phyloP scores from a whole-genome alignment of 2,329 filamentous ascomycete species.

The Colletotrichum shisoi region DNA sequence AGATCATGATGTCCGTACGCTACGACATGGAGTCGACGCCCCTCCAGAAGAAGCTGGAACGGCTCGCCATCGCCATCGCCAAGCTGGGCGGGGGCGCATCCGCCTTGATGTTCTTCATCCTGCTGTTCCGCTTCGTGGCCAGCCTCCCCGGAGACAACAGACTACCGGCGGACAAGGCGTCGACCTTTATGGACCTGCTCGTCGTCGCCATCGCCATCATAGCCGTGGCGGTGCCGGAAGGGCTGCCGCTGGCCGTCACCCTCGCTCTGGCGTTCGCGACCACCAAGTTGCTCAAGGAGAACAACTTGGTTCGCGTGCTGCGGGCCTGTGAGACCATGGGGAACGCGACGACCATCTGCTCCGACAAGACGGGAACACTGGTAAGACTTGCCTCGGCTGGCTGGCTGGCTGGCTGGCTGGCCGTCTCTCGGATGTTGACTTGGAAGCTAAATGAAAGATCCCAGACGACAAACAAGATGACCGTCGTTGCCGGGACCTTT shows the following conservation, averaged over 20 bases:
- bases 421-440: not conserved
- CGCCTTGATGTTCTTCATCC: constrained; percentile 74
- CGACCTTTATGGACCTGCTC: constrained; percentile 67
- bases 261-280: constrained; percentile 73
- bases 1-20: constrained; percentile 63
- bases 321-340: constrained; percentile 77
- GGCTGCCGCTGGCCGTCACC: constrained; percentile 71
- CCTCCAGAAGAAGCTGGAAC: constrained; percentile 61
- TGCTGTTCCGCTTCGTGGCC: constrained; percentile 79
- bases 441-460: not conserved
- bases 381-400: not conserved
- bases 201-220: constrained; percentile 72
- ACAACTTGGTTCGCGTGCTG: constrained; percentile 74
- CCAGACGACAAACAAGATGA: constrained; percentile 45
- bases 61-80: constrained; percentile 53
- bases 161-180: constrained; percentile 60
- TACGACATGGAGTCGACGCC: constrained; percentile 61
- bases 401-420: no score
- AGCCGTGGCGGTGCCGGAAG: constrained; percentile 72
- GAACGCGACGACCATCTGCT: constrained; percentile 77
- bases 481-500: constrained; percentile 41
- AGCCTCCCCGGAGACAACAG: constrained; percentile 58
- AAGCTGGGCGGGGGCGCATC: constrained; percentile 65
- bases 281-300: constrained; percentile 73
- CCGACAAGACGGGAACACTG: constrained; percentile 55